These are phyloP conservation scores for Dictyostelium capitatum DNA, from an alignment of 78 protist species.

Conservation along the genomic window DNA sequence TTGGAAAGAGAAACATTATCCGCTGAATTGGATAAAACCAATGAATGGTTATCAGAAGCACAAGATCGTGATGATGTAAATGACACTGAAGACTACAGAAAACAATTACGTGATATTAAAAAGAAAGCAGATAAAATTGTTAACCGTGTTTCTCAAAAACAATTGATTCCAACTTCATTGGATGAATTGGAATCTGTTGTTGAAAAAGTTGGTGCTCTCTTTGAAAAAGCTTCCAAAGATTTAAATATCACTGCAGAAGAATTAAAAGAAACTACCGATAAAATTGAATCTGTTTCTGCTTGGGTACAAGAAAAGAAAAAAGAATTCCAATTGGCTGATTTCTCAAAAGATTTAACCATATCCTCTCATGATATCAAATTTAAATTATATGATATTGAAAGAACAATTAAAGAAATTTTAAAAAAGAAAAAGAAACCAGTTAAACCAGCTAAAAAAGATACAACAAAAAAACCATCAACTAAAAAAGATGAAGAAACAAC, in stretches of 20 bases:
- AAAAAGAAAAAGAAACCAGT: slow-evolving; percentile 35
- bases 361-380: slow-evolving; percentile 20
- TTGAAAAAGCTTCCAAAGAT: slow-evolving; percentile 12
- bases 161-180: slow-evolving; percentile 18
- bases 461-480: background rate
- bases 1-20: slow-evolving; percentile 41
- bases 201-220: background rate
- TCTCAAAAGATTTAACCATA: slow-evolving; percentile 35
- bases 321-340: slow-evolving; percentile 34
- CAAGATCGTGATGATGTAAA: background rate
- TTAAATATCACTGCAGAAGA: slow-evolving; percentile 44
- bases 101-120: slow-evolving; percentile 14
- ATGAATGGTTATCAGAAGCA: slow-evolving; percentile 58
- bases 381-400: slow-evolving; percentile 49
- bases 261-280: background rate
- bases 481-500: slow-evolving; percentile 4
- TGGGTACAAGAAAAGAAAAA: slow-evolving; percentile 37
- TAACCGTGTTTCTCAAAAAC: slow-evolving; percentile 8
- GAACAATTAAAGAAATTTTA: slow-evolving; percentile 18
- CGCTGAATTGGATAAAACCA: slow-evolving; percentile 6
- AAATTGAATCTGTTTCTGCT: background rate
- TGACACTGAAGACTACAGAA: slow-evolving; percentile 24
- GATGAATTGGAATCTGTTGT: slow-evolving; percentile 2
- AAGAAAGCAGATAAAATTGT: slow-evolving; percentile 36
- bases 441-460: slow-evolving; percentile 20